These are phyloP conservation scores for Gossypium sturtianum DNA, from an alignment of 345 rosid species.

Conservation along the genomic window DNA sequence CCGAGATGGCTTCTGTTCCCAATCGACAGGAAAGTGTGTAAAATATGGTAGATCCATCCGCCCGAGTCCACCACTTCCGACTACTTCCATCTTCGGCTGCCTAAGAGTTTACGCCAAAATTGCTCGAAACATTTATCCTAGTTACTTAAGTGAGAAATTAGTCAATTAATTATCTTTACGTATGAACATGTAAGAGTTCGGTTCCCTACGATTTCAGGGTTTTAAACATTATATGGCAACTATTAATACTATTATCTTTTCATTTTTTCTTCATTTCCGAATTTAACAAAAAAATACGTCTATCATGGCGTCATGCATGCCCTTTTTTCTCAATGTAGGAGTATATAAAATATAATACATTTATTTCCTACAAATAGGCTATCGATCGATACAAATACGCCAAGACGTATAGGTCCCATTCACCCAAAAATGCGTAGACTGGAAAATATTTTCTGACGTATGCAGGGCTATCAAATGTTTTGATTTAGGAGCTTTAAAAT, in stretches of 20 bases:
- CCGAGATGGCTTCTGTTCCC: background rate
- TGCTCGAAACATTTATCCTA: too few species aligned
- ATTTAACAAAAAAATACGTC: background rate
- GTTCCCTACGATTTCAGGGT: too few species aligned
- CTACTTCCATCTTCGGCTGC: background rate
- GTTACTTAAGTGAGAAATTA: too few species aligned
- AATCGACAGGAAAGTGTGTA: conserved; percentile 46
- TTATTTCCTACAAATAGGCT: background rate
- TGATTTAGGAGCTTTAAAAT: too few species aligned
- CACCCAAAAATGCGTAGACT: background rate
- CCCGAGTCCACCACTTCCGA: conserved; percentile 3
- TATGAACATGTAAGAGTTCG: too few species aligned
- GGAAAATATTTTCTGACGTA: background rate
- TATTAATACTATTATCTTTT: too few species aligned
- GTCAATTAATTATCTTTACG: too few species aligned
- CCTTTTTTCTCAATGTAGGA: too few species aligned
- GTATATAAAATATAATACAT: background rate
- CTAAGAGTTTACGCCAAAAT: background rate
- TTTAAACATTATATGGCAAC: too few species aligned
- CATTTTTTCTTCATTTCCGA: background rate
- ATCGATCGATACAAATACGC: background rate
- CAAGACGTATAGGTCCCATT: background rate
- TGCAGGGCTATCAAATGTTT: too few species aligned
- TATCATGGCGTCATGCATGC: too few species aligned
- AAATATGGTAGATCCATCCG: too few species aligned